Evolutionary conservation across 352 stramenopile genomes (phyloP).

Genomic region (Globisporangium uncinulatum): DNA sequence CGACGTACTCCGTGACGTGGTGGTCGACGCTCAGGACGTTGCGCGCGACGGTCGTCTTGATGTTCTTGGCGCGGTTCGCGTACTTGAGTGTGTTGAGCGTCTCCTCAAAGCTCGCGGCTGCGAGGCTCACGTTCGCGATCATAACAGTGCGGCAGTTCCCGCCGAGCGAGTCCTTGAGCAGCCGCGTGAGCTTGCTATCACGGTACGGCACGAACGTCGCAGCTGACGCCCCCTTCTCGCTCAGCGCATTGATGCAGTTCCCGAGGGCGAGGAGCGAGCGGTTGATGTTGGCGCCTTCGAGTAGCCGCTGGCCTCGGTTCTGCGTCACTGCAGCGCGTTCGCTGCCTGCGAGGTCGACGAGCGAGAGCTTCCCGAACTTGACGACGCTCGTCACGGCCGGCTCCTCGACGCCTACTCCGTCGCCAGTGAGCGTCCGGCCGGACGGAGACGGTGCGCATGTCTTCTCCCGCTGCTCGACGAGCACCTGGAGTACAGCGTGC

Average conservation of each 20-base stretch:
- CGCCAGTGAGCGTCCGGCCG: slow-evolving; percentile 6
- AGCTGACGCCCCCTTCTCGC: slow-evolving; percentile 49
- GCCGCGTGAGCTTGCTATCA: slow-evolving; percentile 83
- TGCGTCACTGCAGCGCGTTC: slow-evolving; percentile 88
- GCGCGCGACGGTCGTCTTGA: slow-evolving; percentile 86
- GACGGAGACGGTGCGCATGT: slow-evolving; percentile 9
- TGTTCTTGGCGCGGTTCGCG: slow-evolving; percentile 90
- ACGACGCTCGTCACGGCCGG: slow-evolving; percentile 28
- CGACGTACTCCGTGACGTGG: slow-evolving; percentile 82
- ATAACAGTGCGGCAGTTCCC: slow-evolving; percentile 93
- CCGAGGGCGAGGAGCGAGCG: slow-evolving; percentile 85
- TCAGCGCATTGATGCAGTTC: slow-evolving; percentile 93
- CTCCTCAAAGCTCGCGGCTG: slow-evolving; percentile 83
- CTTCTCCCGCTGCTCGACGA: slow-evolving; percentile 68
- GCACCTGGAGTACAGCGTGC: slow-evolving; percentile 85
- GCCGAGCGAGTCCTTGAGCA: slow-evolving; percentile 88
- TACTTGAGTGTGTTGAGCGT: slow-evolving; percentile 94
- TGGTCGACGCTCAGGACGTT: slow-evolving; percentile 89
- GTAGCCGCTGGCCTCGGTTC: slow-evolving; percentile 77
- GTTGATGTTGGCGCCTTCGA: slow-evolving; percentile 93
- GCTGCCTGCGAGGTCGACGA: slow-evolving; percentile 90
- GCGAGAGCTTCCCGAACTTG: slow-evolving; percentile 85
- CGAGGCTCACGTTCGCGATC: slow-evolving; percentile 89
- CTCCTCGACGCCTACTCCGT: background rate
- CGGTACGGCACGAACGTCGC: slow-evolving; percentile 85